Evolutionary conservation across 768 basidiomycete genomes (phyloP), one percentile per base, ranked within the genome.

Genomic region (Boletellus ananiceps): DNA sequence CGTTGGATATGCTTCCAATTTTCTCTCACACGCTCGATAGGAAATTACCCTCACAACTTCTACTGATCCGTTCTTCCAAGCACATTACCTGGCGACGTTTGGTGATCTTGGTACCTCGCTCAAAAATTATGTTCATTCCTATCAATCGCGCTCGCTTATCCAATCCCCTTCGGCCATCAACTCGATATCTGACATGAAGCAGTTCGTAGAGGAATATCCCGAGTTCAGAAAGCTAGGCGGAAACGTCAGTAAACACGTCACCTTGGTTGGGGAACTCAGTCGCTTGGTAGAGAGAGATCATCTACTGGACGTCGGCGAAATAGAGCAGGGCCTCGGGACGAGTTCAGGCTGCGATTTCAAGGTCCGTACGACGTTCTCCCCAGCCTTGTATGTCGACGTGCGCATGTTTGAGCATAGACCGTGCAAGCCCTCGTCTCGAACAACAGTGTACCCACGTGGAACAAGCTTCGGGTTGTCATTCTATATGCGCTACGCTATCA

Each of bases 241-340:
- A 8, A 99, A 99, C 65, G 96, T 99, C 27, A 95, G 92, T 73
- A 99, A 98, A 69, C 96, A 98, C 61, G 96, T 98, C 18, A 91
- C 95, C 7, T 71, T 99, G 19, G 96, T 99, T 0, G 95, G 96
- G 12, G 96, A 99, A 65, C 76, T 99, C 52, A 95, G 93, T 62
- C 76, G 95, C 51, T 69, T 98, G 40, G 93, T 98, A 14, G 88
- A 83, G 45, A 73, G 82, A 51, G 87, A 94, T 61, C 89, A 86
- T 61, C 71, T 98, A 39, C 72, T 99, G 48, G 91, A 90, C 42
- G 80, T 94, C 2, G 91, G 91, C 23, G 96, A 99, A 72, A 80
- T 97, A 21, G 96, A 99, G 63, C 96, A 99, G 69, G 93, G 94
- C 29, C 74, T 99, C 49, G 94, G 94, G 1, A 90, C 93, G 16